Evolutionary conservation across 2,329 filamentous ascomycete genomes (phyloP).

Genomic region (Fusarium haematococcum): DNA sequence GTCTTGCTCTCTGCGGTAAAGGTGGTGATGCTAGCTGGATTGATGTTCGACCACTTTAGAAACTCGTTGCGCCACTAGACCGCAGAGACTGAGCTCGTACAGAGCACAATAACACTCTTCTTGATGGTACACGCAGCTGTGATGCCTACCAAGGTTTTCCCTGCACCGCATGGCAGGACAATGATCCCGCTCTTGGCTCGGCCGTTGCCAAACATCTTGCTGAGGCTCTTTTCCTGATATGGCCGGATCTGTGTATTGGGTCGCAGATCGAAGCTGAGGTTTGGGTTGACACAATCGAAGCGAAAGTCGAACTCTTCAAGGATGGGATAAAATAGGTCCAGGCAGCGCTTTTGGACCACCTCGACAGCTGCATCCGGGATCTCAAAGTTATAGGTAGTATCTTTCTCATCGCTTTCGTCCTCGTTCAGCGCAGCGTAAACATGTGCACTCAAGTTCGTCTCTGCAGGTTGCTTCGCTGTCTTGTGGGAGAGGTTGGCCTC

Average conservation of each 20-base stretch:
- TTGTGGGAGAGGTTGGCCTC: slow-evolving; percentile 61
- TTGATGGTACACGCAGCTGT: slow-evolving; percentile 95
- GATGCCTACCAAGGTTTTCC: slow-evolving; percentile 93
- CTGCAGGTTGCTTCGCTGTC: not conserved
- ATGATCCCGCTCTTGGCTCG: slow-evolving; percentile 95
- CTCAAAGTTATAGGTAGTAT: slow-evolving; percentile 85
- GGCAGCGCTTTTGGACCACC: slow-evolving; percentile 82
- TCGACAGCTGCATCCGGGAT: slow-evolving; percentile 81
- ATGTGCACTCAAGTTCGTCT: not conserved
- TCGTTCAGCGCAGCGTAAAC: slow-evolving; percentile 54
- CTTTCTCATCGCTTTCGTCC: slow-evolving; percentile 80
- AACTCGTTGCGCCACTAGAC: slow-evolving; percentile 95
- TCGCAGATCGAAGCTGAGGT: slow-evolving; percentile 86
- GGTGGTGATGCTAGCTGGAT: slow-evolving; percentile 85
- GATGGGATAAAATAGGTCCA: slow-evolving; percentile 82
- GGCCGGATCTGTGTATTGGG: slow-evolving; percentile 85
- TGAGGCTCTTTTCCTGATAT: slow-evolving; percentile 94
- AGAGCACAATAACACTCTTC: slow-evolving; percentile 90
- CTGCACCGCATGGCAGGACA: slow-evolving; percentile 92
- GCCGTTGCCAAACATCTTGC: slow-evolving; percentile 98
- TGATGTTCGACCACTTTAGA: slow-evolving; percentile 92
- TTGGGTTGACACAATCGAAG: slow-evolving; percentile 84
- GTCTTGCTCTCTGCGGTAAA: slow-evolving; percentile 91
- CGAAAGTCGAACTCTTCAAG: slow-evolving; percentile 95
- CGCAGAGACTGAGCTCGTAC: slow-evolving; percentile 93